Percentiles rank a stretch among this genome's conserved stretches.
These are phyloP conservation scores for Termitomyces sp. DNA, from an alignment of 768 basidiomycete genomes.

Conservation along the genomic window DNA sequence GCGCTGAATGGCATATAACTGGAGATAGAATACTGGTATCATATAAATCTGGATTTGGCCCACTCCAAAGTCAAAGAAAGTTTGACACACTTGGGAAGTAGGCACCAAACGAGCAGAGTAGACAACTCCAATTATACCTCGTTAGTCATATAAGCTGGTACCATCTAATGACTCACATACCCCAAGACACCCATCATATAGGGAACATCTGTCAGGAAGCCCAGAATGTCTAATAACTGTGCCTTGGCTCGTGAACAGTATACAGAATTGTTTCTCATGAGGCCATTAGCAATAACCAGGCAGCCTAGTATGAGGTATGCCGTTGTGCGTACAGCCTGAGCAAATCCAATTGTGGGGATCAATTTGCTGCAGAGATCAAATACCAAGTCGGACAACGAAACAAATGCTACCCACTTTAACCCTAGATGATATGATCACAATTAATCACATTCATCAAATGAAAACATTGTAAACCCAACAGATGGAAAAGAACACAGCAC, in stretches of 20 bases:
- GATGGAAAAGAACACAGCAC: slow-evolving; percentile 28
- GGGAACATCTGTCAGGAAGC: slow-evolving; percentile 24
- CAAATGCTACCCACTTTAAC: no score
- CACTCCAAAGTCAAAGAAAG: background rate
- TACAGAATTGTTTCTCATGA: background rate
- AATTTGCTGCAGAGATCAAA: slow-evolving; percentile 10
- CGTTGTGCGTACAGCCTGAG: slow-evolving; percentile 18
- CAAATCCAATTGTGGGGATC: slow-evolving; percentile 19
- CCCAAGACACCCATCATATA: slow-evolving; percentile 22
- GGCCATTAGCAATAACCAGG: slow-evolving; percentile 20
- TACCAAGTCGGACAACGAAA: background rate
- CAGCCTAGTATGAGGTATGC: slow-evolving; percentile 11
- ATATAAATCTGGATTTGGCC: background rate
- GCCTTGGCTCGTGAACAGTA: no score
- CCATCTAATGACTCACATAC: slow-evolving; percentile 9
- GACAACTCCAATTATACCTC: background rate
- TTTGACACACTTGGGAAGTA: slow-evolving; percentile 8
- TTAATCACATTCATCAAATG: background rate
- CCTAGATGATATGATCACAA: no score
- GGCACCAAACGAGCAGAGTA: slow-evolving; percentile 8
- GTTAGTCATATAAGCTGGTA: background rate
- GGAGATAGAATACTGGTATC: slow-evolving; percentile 3
- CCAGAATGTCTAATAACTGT: no score
- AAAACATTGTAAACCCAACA: slow-evolving; percentile 8
- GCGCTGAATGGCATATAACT: slow-evolving; percentile 17